phyloP scores from a whole-genome alignment of 352 stramenopile genomes.

The Globisporangium solare region DNA sequence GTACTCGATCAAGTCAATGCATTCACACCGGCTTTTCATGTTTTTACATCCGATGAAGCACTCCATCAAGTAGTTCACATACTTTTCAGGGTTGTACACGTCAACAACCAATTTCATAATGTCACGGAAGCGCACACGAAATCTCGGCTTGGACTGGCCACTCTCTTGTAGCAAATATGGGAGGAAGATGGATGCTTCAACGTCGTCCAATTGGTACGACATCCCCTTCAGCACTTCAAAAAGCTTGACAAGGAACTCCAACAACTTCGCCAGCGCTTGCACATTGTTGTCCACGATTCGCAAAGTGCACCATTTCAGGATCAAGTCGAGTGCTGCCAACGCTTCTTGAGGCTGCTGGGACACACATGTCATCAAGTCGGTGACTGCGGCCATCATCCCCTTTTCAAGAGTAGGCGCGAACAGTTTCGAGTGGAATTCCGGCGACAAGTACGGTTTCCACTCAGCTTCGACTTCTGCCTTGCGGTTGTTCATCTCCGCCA shows the following conservation, averaged over 20 bases:
- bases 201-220: slow-evolving; percentile 70
- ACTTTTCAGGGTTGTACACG: slow-evolving; percentile 79
- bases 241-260: slow-evolving; percentile 79
- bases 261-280: slow-evolving; percentile 73
- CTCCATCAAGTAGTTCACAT: slow-evolving; percentile 67
- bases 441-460: slow-evolving; percentile 66
- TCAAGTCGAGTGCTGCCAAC: slow-evolving; percentile 58
- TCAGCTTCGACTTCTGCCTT: slow-evolving; percentile 75
- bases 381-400: slow-evolving; percentile 76
- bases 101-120: slow-evolving; percentile 80
- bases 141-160: slow-evolving; percentile 78
- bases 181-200: slow-evolving; percentile 77
- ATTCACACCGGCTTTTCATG: slow-evolving; percentile 82
- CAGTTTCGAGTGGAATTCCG: slow-evolving; percentile 69
- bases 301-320: slow-evolving; percentile 84
- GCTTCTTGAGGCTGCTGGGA: slow-evolving; percentile 64
- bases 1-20: slow-evolving; percentile 77
- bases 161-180: slow-evolving; percentile 83
- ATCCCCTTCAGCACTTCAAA: slow-evolving; percentile 73
- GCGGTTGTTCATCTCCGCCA: slow-evolving; percentile 57
- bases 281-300: slow-evolving; percentile 88
- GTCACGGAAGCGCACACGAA: slow-evolving; percentile 77
- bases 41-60: slow-evolving; percentile 85
- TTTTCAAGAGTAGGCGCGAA: slow-evolving; percentile 80
- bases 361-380: slow-evolving; percentile 65